Evolutionary conservation across 805 yeast species (phyloP).

Genomic region (Wickerhamiella vanderwaltii): DNA sequence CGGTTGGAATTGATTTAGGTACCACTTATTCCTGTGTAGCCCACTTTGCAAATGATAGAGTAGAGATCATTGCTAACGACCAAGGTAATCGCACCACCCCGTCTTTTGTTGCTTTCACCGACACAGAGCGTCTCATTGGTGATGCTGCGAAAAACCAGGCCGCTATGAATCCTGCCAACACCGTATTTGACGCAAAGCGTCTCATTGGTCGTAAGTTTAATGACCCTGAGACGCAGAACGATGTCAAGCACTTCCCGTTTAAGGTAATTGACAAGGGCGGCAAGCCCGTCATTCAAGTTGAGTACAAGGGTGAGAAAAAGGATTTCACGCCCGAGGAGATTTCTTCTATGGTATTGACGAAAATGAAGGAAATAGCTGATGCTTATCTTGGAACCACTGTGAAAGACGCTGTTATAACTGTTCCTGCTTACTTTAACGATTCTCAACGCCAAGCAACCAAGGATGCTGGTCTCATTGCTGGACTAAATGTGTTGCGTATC

Average conservation of each 20-base stretch:
- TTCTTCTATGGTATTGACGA: conserved; percentile 80
- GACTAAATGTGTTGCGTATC: conserved; percentile 86
- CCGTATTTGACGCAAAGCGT: conserved; percentile 93
- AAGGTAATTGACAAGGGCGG: conserved; percentile 63
- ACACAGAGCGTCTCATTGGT: conserved; percentile 88
- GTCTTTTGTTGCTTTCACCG: conserved; percentile 92
- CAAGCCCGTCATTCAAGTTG: conserved; percentile 80
- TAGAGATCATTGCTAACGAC: conserved; percentile 91
- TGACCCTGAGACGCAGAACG: conserved; percentile 68
- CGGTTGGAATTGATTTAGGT: conserved; percentile 35
- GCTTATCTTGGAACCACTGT: conserved; percentile 73
- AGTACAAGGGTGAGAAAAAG: conserved; percentile 78
- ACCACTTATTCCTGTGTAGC: conserved; percentile 98
- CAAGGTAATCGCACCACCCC: conserved; percentile 99
- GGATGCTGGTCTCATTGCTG: conserved; percentile 95
- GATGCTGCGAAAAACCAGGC: conserved; percentile 99
- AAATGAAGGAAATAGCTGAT: conserved; percentile 93
- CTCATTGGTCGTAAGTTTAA: conserved; percentile 74
- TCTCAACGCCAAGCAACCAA: conserved; percentile 98
- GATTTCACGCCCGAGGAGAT: conserved; percentile 88
- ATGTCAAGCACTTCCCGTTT: conserved; percentile 84
- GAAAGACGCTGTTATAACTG: conserved; percentile 88
- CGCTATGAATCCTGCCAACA: conserved; percentile 88
- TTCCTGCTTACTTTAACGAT: conserved; percentile 94
- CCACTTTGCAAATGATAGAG: conserved; percentile 70